Evolutionary conservation across 495 filamentous ascomycete genomes (phyloP).

Genomic region (Aspergillus asperescens): DNA sequence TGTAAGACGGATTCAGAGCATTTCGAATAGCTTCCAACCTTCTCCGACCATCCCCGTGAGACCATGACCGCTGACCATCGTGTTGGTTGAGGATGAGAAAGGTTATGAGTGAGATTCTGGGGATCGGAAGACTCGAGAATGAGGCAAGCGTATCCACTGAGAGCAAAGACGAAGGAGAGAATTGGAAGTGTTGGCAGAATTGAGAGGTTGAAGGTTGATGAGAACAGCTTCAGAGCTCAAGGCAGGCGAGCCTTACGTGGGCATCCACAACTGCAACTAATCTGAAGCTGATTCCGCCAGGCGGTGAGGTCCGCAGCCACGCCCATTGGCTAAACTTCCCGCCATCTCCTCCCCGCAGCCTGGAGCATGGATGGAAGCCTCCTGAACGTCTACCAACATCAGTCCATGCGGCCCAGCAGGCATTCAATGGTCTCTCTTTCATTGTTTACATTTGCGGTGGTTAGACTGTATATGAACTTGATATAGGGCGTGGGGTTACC

Average conservation of each 20-base stretch:
- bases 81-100: conserved; percentile 12
- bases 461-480: background rate
- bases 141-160: background rate
- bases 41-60: conserved; percentile 65
- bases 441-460: background rate
- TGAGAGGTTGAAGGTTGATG: conserved; percentile 13
- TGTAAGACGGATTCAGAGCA: background rate
- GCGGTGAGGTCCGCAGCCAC: conserved; percentile 28
- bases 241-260: conserved; percentile 25
- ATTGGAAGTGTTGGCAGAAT: conserved; percentile 8
- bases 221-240: conserved; percentile 30
- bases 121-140: background rate
- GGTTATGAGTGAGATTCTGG: background rate
- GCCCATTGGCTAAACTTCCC: conserved; percentile 23
- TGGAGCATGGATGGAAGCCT: conserved; percentile 12
- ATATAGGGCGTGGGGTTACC: background rate
- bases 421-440: background rate
- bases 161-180: background rate
- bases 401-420: background rate
- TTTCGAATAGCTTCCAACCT: conserved; percentile 46
- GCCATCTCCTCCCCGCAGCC: conserved; percentile 22
- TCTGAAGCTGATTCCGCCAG: conserved; percentile 40
- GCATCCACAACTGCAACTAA: too few relatives aligned
- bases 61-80: conserved; percentile 43
- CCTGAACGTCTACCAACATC: conserved; percentile 22